phyloP scores from a whole-genome alignment of 1,139 yeast genomes.

The Debaryomyces coudertii region DNA sequence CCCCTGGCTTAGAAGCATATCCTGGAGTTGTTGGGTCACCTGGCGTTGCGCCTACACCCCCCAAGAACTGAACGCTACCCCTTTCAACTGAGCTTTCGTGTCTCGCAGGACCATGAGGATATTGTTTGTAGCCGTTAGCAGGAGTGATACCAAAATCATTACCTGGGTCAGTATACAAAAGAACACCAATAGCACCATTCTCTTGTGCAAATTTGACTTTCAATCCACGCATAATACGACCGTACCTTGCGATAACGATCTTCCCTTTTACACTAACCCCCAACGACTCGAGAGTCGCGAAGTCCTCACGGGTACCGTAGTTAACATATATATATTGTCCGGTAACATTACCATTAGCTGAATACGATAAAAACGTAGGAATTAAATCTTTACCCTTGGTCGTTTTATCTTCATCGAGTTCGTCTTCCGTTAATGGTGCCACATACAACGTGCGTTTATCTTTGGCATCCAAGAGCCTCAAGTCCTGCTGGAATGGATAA shows the following conservation, averaged over 20 bases:
- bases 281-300: conserved; percentile 32
- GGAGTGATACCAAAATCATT: conserved; percentile 48
- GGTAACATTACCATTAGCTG: conserved; percentile 53
- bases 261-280: conserved; percentile 46
- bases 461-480: conserved; percentile 40
- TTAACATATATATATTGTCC: conserved; percentile 48
- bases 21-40: conserved; percentile 95
- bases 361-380: conserved; percentile 51
- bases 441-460: conserved; percentile 47
- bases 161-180: conserved; percentile 49
- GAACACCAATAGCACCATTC: conserved; percentile 48
- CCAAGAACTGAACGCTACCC: conserved; percentile 80
- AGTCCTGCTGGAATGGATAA: conserved; percentile 51
- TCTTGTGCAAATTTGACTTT: conserved; percentile 54
- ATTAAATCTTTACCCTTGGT: conserved; percentile 50
- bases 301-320: conserved; percentile 45
- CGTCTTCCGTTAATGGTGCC: conserved; percentile 76
- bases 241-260: conserved; percentile 47
- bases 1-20: conserved; percentile 65
- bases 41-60: conserved; percentile 60
- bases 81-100: conserved; percentile 67
- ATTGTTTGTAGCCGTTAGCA: conserved; percentile 47
- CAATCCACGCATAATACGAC: conserved; percentile 46
- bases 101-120: conserved; percentile 51
- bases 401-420: conserved; percentile 68